A percentile compares a stretch with the other conserved stretches of the same genome.
These are phyloP conservation scores for Colletotrichum lupini DNA, from an alignment of 2,329 filamentous ascomycete genomes.

Conservation along the genomic window DNA sequence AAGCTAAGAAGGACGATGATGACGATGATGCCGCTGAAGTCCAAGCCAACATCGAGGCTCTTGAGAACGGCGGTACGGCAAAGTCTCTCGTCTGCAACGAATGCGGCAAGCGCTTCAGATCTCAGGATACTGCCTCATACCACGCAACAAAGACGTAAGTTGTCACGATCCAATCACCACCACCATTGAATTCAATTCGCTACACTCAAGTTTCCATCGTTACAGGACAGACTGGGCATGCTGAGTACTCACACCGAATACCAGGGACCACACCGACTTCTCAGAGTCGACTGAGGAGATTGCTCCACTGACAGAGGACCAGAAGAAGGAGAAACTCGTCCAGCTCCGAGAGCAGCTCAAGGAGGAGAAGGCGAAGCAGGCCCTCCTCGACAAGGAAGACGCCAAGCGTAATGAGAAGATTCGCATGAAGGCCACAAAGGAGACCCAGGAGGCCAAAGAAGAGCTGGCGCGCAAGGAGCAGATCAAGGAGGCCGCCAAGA, in stretches of 20 bases:
- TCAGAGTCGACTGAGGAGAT: constrained; percentile 94
- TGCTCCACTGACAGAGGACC: constrained; percentile 88
- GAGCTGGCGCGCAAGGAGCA: constrained; percentile 88
- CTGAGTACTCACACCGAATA: not conserved
- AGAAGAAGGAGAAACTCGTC: constrained; percentile 83
- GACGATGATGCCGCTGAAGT: constrained; percentile 60
- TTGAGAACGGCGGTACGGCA: constrained; percentile 77
- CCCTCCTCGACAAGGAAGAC: constrained; percentile 81
- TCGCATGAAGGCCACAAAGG: constrained; percentile 88
- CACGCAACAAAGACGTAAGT: constrained; percentile 87
- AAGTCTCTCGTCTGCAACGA: constrained; percentile 93
- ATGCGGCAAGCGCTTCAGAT: constrained; percentile 91
- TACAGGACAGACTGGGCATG: not conserved
- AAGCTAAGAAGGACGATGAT: constrained; percentile 47
- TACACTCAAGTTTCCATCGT: not conserved
- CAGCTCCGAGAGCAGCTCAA: constrained; percentile 79
- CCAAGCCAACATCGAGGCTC: constrained; percentile 69
- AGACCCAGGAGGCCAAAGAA: constrained; percentile 90
- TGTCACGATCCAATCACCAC: not conserved
- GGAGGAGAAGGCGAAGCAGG: constrained; percentile 76
- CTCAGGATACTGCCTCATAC: constrained; percentile 83
- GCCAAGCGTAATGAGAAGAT: constrained; percentile 88
- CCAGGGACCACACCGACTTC: constrained; percentile 87
- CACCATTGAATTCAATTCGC: not conserved
- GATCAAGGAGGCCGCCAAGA: constrained; percentile 88